Evolutionary conservation across 2,329 filamentous ascomycete genomes (phyloP), one percentile per base, ranked within the genome.

Genomic region (Beauveria pseudobassiana): DNA sequence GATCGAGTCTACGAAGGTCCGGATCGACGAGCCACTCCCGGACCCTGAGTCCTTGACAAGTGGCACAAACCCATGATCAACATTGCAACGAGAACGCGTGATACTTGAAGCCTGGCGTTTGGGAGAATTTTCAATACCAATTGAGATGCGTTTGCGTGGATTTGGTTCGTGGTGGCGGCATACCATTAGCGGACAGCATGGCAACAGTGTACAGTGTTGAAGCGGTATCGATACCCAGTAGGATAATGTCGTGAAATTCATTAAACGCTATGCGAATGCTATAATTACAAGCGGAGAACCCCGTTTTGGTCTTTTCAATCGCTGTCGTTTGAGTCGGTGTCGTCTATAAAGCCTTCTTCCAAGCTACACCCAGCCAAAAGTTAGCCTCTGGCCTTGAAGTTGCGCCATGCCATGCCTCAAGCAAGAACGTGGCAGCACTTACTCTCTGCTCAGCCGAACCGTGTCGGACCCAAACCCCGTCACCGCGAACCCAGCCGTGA

Each of bases 401-500:
- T 53, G 40, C 7, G 43, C 26, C 34, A 20, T n/a, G 28, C 22
- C n/a, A 38, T 61, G 34, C 34, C 34, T 38, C 34, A 16, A 38
- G 34, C 14, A 16, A 5, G 34, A 16, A 38, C 12, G 14, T 38
- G 34, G 5, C 28, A 34, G 3, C 22, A 77, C 82, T 72, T 74
- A 85, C 77, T 96, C 91, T 75, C 91, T 80, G 72, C 90, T 93
- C 64, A 96, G 69, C 64, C 91, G 80, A 67, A 84, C 78, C 49
- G 80, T 76, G 53, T 79, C 49, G 18, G 42, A 38, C n/a, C 20
- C 42, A 6, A 54, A 61, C 5, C 50, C 58, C 80, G 64, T 85
- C 82, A 69, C 75, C 71, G 9, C 66, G 68, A 18, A 67, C 66
- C 51, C 71, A 70, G 22, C 69, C 66, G 28, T 9, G 14, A 8